A percentile compares a stretch with the other conserved stretches of the same genome.
These are phyloP conservation scores for Aspergillus sergii DNA, from an alignment of 2,329 filamentous ascomycete genomes.

Conservation along the genomic window DNA sequence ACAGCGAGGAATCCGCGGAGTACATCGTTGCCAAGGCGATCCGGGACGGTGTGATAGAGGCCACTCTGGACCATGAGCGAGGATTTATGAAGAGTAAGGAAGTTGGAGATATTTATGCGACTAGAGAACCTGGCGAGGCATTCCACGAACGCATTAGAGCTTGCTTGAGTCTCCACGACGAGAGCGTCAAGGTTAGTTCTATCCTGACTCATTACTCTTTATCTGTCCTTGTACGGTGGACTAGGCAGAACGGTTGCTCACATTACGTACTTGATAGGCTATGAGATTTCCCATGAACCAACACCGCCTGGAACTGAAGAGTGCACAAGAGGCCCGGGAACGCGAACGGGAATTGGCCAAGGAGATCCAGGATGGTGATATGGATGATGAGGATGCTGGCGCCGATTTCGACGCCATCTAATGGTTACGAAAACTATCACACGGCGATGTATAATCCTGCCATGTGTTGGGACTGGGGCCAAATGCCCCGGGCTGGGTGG, in stretches of 20 bases:
- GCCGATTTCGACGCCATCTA: slow-evolving; percentile 97
- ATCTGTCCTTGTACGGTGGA: neutral
- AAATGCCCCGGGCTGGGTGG: slow-evolving; percentile 8
- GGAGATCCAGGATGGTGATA: slow-evolving; percentile 96
- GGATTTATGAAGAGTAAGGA: slow-evolving; percentile 99
- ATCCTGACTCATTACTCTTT: neutral
- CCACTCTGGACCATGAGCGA: slow-evolving; percentile 86
- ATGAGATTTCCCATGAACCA: slow-evolving; percentile 99
- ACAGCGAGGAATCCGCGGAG: slow-evolving; percentile 95
- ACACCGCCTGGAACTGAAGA: slow-evolving; percentile 94
- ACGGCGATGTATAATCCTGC: slow-evolving; percentile 20
- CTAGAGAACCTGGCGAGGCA: slow-evolving; percentile 90
- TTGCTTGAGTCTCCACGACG: slow-evolving; percentile 88
- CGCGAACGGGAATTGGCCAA: slow-evolving; percentile 95
- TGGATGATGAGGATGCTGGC: slow-evolving; percentile 94
- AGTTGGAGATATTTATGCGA: slow-evolving; percentile 92
- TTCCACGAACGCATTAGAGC: slow-evolving; percentile 97
- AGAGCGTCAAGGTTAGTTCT: slow-evolving; percentile 85
- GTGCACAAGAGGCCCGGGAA: slow-evolving; percentile 96
- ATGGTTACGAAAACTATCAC: slow-evolving; percentile 31
- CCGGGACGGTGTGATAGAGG: slow-evolving; percentile 94
- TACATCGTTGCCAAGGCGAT: slow-evolving; percentile 99
- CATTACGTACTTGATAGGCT: slow-evolving; percentile 57
- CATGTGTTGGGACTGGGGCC: slow-evolving; percentile 12
- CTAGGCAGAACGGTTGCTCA: slow-evolving; percentile 27